Base-by-base conservation (phyloP, 108 stramenopile species). In the Cyclotella sp. region DNA sequence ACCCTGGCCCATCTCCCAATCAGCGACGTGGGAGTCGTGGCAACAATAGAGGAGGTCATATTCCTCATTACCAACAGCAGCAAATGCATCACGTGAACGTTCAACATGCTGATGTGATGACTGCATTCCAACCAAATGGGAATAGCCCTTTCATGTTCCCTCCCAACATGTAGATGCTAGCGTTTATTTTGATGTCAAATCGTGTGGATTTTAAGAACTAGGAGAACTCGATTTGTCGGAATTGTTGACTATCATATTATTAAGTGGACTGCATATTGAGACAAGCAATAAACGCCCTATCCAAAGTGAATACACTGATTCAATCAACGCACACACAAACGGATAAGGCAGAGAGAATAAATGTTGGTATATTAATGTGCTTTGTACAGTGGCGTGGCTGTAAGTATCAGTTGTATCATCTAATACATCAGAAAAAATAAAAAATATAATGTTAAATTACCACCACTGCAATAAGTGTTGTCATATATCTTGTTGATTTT, bases 91-190 rank as follows among this genome's bases (percentile, higher is more conserved):
- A 70, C 21, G 73, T 74, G 40, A 73, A 66, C 59, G 59, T 75
- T 29, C 67, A 69, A 39, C 80, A 81, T 62, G 34, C 79, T 16
- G 72, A 68, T 57, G 45, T 72, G 52, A 74, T 75, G 68, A 62
- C 68, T 18, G 42, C 27, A 45, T 45, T 45, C 45, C 43, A 46
- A 24, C 9, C 63, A 26, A 46, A 22, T 27, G 63, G 24, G 21
- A 64, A 45, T 21, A 64, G 45, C 34, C 63, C 43, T 29, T 68
- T 52, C 30, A 43, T 43, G 43, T 53, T 68, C 28, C 67, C 26
- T 9, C 68, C 49, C 21, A 30, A 30, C 51, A 52, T 68, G 51
- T 68, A 68, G 51, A 68, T 52, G 43, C 67, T 68, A 68, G 13
- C 14, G 9, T 53, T n/a, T 30, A 68, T 34, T 22, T 59, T n/a